Base-by-base conservation (phyloP, 352 stramenopile genomes). In the Blastocystis sp. region DNA sequence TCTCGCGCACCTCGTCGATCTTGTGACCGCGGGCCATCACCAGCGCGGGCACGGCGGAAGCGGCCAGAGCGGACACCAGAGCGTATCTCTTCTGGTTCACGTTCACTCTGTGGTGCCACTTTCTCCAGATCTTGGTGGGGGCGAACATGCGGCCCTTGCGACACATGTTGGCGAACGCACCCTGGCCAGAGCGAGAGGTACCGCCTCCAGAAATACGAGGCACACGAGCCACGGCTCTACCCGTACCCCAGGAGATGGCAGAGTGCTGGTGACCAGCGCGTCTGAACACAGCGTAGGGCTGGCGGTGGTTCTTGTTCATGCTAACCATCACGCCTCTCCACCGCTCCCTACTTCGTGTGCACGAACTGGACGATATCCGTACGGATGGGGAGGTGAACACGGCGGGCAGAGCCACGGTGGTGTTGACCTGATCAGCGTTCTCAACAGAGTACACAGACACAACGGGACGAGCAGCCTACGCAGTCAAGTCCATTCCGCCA, bases 281-380 rank as follows among this genome's bases (percentile, higher is more conserved):
- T 82, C 96, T 95, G 89, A 93, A 97, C 63, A 99, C 96, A 90
- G 94, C 95, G 93, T 98, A 99, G 34, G 97, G 94, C 93, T 99
- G 97, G 91, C 97, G 95, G 90, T 97, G 93, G 93, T 99, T 99
- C 95, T 99, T 99, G 92, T 95, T 95, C 93, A 99, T 98, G 94
- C 66, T 77, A 77, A 34, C 43, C 10, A n/a, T 3, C n/a, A 54
- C 54, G 38, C 9, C 66, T 61, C 19, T 3, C 7, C 21, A 3
- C 17, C 34, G 24, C 66, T 42, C 28, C 66, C 24, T 57, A 77
- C 66, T 98, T 98, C 61, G 95, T 98, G 94, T 99, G 96, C 64
- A 99, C 97, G 90, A 98, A 98, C 90, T 98, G 96, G 89, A 99
- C 96, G 74, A 99, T 94, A 92, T 99, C 97, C 76, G 96, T 95